phyloP scores from a whole-genome alignment of 192 early-diverging fungal genomes.

The Rhizophagus clarus region DNA sequence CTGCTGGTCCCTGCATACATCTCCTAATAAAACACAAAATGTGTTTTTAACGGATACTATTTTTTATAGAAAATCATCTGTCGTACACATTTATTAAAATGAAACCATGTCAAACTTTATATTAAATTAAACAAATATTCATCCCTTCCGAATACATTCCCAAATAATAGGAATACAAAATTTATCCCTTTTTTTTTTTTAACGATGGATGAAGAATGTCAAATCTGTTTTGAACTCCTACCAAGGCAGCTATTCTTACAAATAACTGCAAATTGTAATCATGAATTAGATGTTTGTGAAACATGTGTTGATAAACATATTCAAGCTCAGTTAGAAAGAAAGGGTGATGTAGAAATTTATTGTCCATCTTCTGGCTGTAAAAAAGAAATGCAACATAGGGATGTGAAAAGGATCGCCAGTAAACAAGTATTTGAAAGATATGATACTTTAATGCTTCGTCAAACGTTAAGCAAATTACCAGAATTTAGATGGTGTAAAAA shows the following conservation, averaged over 20 bases:
- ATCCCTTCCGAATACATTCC: too few relatives aligned
- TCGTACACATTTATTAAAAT: too few relatives aligned
- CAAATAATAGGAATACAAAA: too few relatives aligned
- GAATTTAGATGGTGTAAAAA: constrained; percentile 33
- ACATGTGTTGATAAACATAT: constrained; percentile 9
- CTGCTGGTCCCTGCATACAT: too few relatives aligned
- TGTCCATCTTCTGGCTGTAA: constrained; percentile 8
- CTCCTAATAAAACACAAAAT: too few relatives aligned
- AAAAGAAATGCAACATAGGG: neutral
- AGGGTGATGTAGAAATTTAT: constrained; percentile 7
- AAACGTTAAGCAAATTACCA: neutral
- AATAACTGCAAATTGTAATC: constrained; percentile 6
- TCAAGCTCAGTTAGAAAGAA: neutral
- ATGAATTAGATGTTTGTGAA: constrained; percentile 6
- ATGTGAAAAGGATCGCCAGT: constrained; percentile 4
- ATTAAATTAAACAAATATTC: too few relatives aligned
- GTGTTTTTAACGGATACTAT: too few relatives aligned
- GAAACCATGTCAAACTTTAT: too few relatives aligned
- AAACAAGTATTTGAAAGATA: constrained; percentile 20
- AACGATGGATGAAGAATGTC: neutral
- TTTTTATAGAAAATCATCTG: too few relatives aligned
- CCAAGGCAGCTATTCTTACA: neutral
- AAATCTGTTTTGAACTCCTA: neutral
- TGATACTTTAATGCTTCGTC: constrained; percentile 12
- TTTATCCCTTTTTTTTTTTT: too few relatives aligned